Evolutionary conservation across 805 yeast species (phyloP).

Genomic region (Metschnikowia koreensis): DNA sequence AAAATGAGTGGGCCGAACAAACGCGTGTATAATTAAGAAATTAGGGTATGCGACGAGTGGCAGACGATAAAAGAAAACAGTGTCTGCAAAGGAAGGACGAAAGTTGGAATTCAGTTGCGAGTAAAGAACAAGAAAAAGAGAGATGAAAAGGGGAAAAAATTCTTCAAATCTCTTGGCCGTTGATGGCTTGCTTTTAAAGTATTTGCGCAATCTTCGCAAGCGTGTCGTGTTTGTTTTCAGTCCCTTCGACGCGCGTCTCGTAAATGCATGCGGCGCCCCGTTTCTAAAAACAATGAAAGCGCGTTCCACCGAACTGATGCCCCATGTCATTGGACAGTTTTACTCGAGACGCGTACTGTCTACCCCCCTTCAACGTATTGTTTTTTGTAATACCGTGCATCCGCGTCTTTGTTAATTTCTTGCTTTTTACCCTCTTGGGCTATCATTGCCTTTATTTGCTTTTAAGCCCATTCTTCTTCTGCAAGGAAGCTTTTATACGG

Average conservation of each 20-base stretch:
- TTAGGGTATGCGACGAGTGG: not conserved
- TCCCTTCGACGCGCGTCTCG: conserved; percentile 14
- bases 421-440: not conserved
- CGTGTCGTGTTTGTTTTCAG: conserved; percentile 11
- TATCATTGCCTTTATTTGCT: not conserved
- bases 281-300: not conserved
- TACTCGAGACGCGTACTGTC: not conserved
- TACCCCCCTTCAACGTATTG: not conserved
- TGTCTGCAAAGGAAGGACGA: not conserved
- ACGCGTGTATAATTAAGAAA: not conserved
- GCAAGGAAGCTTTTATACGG: not conserved
- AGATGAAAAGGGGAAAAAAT: not conserved
- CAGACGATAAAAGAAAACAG: not conserved
- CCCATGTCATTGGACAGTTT: not conserved
- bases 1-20: not conserved
- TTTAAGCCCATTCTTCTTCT: not conserved
- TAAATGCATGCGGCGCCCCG: not conserved
- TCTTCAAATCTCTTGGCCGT: not conserved
- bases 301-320: not conserved
- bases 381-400: not conserved
- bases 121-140: not conserved
- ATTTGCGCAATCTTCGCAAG: not conserved
- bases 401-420: not conserved
- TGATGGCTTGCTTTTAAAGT: not conserved
- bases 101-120: not conserved